A percentile compares a stretch with the other conserved stretches of the same genome.
Evolutionary conservation across 371 early-diverging fungal species (phyloP).

Genomic region (Saksenaea vasiformis): DNA sequence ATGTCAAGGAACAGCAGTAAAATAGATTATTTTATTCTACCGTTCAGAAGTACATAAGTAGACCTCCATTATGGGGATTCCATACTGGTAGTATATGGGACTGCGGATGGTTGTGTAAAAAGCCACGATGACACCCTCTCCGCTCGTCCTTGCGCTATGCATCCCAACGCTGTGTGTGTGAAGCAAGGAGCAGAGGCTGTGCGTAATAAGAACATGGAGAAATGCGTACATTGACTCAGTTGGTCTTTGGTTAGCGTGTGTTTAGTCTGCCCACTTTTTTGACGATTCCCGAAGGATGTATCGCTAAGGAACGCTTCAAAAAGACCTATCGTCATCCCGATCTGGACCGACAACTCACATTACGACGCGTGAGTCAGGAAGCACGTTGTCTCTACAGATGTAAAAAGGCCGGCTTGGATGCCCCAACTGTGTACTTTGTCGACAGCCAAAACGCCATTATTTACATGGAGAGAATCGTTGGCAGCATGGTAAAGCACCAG

Average conservation of each 20-base stretch:
- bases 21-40: too few relatives aligned
- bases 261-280: slow-evolving; percentile 24
- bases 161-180: not conserved
- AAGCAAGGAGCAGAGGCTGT: slow-evolving; percentile 3
- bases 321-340: slow-evolving; percentile 93
- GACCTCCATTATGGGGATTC: too few relatives aligned
- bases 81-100: too few relatives aligned
- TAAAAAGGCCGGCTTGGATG: slow-evolving; percentile 72
- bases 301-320: slow-evolving; percentile 76
- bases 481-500: slow-evolving; percentile 74
- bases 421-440: slow-evolving; percentile 82
- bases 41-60: too few relatives aligned
- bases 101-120: not conserved
- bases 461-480: slow-evolving; percentile 86
- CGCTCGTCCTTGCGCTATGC: not conserved
- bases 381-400: slow-evolving; percentile 80
- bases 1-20: too few relatives aligned
- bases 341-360: slow-evolving; percentile 83
- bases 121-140: not conserved
- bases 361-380: slow-evolving; percentile 78
- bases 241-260: slow-evolving; percentile 21
- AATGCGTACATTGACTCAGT: not conserved
- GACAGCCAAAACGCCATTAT: slow-evolving; percentile 71
- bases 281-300: slow-evolving; percentile 35
- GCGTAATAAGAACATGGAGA: not conserved